Evolutionary conservation across 2,329 filamentous ascomycete genomes (phyloP).

Genomic region (Mycogone perniciosa): DNA sequence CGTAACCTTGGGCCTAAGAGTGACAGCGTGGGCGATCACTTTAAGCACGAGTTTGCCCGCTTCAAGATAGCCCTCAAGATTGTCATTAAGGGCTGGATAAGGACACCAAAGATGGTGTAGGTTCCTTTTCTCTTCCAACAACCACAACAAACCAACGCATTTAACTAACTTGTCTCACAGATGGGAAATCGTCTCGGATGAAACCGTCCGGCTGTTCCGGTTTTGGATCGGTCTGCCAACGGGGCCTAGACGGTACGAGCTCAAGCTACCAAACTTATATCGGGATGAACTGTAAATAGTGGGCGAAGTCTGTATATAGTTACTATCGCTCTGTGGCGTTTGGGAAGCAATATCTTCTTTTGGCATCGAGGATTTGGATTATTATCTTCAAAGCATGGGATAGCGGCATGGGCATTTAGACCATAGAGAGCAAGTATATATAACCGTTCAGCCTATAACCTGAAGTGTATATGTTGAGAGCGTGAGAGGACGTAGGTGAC

Average conservation of each 20-base stretch:
- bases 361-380: not conserved
- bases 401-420: not conserved
- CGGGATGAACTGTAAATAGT: constrained; percentile 41
- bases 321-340: constrained; percentile 4
- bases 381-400: not conserved
- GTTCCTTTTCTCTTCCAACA: constrained; percentile 29
- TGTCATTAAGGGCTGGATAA: constrained; percentile 64
- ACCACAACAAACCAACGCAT: not conserved
- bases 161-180: constrained; percentile 22
- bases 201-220: constrained; percentile 42
- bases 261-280: constrained; percentile 36
- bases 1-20: constrained; percentile 27
- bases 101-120: constrained; percentile 64
- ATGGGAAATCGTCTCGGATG: constrained; percentile 38
- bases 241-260: constrained; percentile 40
- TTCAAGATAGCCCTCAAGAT: constrained; percentile 58
- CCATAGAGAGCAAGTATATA: not conserved
- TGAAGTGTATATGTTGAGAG: too few relatives aligned
- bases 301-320: constrained; percentile 2
- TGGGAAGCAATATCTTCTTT: not conserved
- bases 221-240: constrained; percentile 49
- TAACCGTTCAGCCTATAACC: not conserved
- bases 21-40: constrained; percentile 43
- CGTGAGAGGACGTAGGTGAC: too few relatives aligned
- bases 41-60: constrained; percentile 57